phyloP scores from a whole-genome alignment of 2,329 filamentous ascomycete genomes.

The Cryphonectria parasitica region DNA sequence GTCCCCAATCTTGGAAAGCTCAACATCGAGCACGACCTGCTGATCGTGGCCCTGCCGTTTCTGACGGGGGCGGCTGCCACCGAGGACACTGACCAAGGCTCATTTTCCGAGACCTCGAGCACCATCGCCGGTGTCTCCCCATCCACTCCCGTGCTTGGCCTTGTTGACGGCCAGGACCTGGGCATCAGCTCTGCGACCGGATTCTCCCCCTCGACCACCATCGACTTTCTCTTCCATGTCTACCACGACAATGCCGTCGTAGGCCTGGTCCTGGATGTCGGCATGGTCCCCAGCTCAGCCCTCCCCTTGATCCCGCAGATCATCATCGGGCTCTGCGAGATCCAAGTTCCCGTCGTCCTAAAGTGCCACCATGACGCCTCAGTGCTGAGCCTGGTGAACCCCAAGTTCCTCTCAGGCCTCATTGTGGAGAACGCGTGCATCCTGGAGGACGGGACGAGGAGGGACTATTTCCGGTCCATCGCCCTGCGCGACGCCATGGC shows the following conservation, averaged over 20 bases:
- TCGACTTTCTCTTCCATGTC: conserved; percentile 27
- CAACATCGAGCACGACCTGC: conserved; percentile 29
- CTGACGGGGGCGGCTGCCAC: conserved; percentile 13
- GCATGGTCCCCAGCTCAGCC: conserved; percentile 14
- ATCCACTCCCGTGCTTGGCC: conserved; percentile 27
- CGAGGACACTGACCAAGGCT: conserved; percentile 24
- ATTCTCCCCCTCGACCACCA: conserved; percentile 15
- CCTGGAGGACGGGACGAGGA: conserved; percentile 43
- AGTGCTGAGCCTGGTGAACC: conserved; percentile 34
- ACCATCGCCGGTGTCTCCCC: conserved; percentile 27
- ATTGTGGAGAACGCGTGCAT: conserved; percentile 49
- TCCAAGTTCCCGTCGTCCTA: conserved; percentile 31
- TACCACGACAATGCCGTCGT: conserved; percentile 28
- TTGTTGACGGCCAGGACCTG: conserved; percentile 30
- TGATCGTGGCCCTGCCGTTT: conserved; percentile 29
- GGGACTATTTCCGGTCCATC: conserved; percentile 48
- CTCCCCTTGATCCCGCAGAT: conserved; percentile 18
- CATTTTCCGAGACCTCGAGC: conserved; percentile 28
- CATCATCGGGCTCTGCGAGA: conserved; percentile 27
- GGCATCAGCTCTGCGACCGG: conserved; percentile 13
- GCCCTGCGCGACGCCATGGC: conserved; percentile 40
- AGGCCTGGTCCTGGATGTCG: conserved; percentile 29
- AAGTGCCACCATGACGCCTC: conserved; percentile 33
- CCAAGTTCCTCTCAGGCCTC: conserved; percentile 42
- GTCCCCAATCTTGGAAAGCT: conserved; percentile 28